Conservation (phyloP, 2,329 filamentous ascomycete genomes). For the Aureobasidium musti region DNA sequence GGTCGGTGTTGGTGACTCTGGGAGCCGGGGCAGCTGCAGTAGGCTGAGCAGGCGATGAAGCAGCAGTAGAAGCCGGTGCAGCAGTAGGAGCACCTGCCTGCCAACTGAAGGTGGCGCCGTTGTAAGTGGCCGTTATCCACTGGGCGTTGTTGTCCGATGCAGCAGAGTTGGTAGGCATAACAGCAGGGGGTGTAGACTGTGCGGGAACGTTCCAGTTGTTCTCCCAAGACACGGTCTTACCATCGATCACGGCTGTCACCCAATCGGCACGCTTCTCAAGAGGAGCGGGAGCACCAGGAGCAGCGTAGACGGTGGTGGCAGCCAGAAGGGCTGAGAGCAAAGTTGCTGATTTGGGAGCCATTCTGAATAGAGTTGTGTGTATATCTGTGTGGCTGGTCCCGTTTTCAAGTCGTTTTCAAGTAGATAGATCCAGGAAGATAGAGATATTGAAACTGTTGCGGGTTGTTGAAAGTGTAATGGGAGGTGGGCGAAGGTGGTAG, state of each 20-base stretch:
- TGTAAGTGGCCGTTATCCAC: background rate
- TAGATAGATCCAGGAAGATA: background rate
- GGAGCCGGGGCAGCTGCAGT: slow-evolving; percentile 21
- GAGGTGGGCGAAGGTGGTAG: background rate
- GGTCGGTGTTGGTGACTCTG: slow-evolving; percentile 30
- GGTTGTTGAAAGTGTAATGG: background rate
- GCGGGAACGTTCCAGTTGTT: slow-evolving; percentile 26
- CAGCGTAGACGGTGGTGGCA: slow-evolving; percentile 1
- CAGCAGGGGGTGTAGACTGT: background rate
- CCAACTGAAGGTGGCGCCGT: background rate
- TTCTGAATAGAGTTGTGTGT: background rate
- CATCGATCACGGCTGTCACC: slow-evolving; percentile 13
- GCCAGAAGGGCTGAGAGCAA: slow-evolving; percentile 9
- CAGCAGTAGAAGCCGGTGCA: slow-evolving; percentile 28
- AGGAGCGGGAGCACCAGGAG: slow-evolving; percentile 2
- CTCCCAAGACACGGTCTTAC: background rate
- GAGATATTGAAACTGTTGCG: background rate
- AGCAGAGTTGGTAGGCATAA: background rate
- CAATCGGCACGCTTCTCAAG: slow-evolving; percentile 50
- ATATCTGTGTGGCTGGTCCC: background rate
- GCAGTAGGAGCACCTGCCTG: background rate
- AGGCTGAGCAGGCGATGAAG: background rate
- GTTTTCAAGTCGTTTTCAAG: background rate
- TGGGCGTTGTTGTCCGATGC: background rate
- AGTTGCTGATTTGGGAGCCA: slow-evolving; percentile 2